Conservation (phyloP, 345 rosid genomes). For the Euphorbia pulcherrima region DNA sequence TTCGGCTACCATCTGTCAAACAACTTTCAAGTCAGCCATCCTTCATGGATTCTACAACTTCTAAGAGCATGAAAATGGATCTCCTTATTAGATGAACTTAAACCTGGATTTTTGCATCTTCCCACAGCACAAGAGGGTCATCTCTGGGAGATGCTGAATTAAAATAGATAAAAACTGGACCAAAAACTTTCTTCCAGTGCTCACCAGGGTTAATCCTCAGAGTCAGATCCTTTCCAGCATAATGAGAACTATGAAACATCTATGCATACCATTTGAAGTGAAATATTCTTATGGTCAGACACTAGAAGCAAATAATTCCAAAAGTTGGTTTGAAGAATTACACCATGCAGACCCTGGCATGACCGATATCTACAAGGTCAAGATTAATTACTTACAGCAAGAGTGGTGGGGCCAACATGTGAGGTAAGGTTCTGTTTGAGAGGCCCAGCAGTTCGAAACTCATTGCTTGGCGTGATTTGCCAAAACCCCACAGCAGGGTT, state of each 20-base stretch:
- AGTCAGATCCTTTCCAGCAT: slow-evolving; percentile 74
- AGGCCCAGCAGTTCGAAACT: slow-evolving; percentile 28
- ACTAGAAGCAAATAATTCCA: background rate
- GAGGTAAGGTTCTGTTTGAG: slow-evolving; percentile 26
- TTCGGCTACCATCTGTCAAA: slow-evolving; percentile 19
- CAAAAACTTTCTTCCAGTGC: slow-evolving; percentile 88
- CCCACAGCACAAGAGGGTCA: slow-evolving; percentile 76
- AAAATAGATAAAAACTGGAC: slow-evolving; percentile 81
- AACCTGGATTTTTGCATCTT: slow-evolving; percentile 88
- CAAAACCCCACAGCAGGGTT: slow-evolving; percentile 25
- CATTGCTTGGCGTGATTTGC: slow-evolving; percentile 31
- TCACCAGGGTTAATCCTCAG: slow-evolving; percentile 62
- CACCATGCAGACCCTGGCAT: background rate
- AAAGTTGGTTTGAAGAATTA: background rate
- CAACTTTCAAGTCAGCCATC: slow-evolving; percentile 10
- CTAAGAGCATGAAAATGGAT: slow-evolving; percentile 10
- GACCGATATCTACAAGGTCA: background rate
- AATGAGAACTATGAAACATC: slow-evolving; percentile 75
- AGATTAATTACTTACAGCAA: slow-evolving; percentile 21
- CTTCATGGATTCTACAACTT: slow-evolving; percentile 10
- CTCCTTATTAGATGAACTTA: background rate
- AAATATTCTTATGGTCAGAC: slow-evolving; percentile 12
- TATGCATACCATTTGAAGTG: slow-evolving; percentile 19
- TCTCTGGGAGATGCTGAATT: slow-evolving; percentile 60
- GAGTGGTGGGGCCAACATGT: slow-evolving; percentile 30